Conservation (phyloP, 148 eudicot genomes). For the Camellia lanceoleosa region DNA sequence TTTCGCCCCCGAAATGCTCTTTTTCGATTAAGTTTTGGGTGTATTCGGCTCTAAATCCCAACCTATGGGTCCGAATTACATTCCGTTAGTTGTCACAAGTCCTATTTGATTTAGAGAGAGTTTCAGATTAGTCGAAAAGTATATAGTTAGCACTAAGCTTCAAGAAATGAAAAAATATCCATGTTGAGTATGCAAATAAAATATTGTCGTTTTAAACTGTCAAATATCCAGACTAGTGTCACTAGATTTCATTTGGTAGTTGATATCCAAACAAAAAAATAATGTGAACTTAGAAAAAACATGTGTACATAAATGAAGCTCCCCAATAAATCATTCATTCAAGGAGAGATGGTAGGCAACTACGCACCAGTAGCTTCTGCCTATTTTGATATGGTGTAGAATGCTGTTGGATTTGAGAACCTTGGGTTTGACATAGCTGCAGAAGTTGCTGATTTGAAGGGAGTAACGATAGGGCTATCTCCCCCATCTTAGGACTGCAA, state of each 20-base stretch:
- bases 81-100: too few relatives aligned
- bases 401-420: conserved; percentile 62
- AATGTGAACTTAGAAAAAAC: too few relatives aligned
- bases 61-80: too few relatives aligned
- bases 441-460: conserved; percentile 77
- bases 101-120: background rate
- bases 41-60: too few relatives aligned
- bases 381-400: conserved; percentile 81
- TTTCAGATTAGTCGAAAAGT: background rate
- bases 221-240: too few relatives aligned
- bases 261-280: too few relatives aligned
- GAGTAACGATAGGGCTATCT: conserved; percentile 83
- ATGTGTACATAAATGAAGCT: background rate
- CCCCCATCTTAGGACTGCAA: conserved; percentile 71
- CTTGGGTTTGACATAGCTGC: conserved; percentile 62
- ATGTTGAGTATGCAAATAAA: background rate
- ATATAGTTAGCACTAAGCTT: background rate
- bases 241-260: too few relatives aligned
- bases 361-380: conserved; percentile 96
- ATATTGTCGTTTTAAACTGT: too few relatives aligned
- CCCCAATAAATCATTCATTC: background rate
- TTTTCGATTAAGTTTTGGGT: too few relatives aligned
- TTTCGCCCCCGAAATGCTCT: too few relatives aligned
- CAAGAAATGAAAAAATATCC: background rate
- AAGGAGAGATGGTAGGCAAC: background rate